Evolutionary conservation across 2,329 filamentous ascomycete genomes (phyloP).

Genomic region (Fusarium nodosum): DNA sequence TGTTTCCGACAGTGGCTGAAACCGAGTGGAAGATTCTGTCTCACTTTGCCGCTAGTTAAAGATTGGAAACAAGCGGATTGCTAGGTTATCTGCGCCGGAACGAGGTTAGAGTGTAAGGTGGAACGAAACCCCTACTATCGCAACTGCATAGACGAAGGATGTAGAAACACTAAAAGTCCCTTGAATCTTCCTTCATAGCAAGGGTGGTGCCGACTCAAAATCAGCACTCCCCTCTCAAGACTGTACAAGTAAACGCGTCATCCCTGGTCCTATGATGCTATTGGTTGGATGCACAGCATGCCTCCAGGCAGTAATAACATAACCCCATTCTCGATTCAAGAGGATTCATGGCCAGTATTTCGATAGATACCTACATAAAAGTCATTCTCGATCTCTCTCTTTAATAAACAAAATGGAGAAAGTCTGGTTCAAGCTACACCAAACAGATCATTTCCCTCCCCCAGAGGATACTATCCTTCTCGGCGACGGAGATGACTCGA

Average conservation of each 20-base stretch:
- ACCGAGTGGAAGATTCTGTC: background rate
- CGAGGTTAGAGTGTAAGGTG: background rate
- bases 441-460: background rate
- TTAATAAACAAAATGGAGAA: background rate
- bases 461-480: background rate
- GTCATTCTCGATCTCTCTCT: fast-evolving
- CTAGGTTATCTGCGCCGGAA: too few relatives aligned
- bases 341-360: background rate
- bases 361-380: background rate
- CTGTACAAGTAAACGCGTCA: background rate
- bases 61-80: background rate
- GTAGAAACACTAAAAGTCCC: background rate
- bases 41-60: too few relatives aligned
- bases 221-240: too few relatives aligned
- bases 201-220: too few relatives aligned
- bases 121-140: background rate
- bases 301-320: background rate
- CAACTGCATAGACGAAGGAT: background rate
- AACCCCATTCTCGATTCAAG: background rate
- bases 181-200: background rate
- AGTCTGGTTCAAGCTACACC: background rate
- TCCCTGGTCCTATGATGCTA: background rate
- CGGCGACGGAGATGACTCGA: background rate
- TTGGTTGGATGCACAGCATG: background rate
- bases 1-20: background rate